Evolutionary conservation across 352 stramenopile species (phyloP).

Genomic region (Discostella stelligera): DNA sequence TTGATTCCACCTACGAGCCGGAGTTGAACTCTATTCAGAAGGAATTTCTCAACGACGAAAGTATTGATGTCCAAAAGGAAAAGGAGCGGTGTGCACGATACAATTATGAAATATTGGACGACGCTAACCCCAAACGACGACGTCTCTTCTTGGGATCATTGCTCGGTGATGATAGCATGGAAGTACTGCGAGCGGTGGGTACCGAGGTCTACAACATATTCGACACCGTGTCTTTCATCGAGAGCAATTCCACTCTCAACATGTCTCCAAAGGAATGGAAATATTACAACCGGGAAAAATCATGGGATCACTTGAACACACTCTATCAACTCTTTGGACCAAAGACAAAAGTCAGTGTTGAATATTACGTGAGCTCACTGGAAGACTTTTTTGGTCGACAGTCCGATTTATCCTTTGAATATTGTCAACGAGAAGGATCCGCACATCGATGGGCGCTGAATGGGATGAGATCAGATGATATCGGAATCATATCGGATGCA

Average conservation of each 20-base stretch:
- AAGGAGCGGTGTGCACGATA: slow-evolving; percentile 33
- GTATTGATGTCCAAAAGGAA: slow-evolving; percentile 28
- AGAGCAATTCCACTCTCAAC: slow-evolving; percentile 39
- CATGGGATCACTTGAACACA: slow-evolving; percentile 25
- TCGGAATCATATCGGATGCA: slow-evolving; percentile 42
- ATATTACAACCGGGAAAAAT: slow-evolving; percentile 13
- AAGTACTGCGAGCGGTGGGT: slow-evolving; percentile 31
- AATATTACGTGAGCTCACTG: slow-evolving; percentile 46
- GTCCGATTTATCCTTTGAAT: slow-evolving; percentile 12
- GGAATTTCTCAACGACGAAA: slow-evolving; percentile 23
- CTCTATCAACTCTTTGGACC: slow-evolving; percentile 47
- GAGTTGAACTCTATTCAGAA: background rate
- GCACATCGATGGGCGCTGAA: slow-evolving; percentile 42
- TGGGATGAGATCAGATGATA: slow-evolving; percentile 59
- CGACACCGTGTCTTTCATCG: slow-evolving; percentile 51
- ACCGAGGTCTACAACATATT: slow-evolving; percentile 48
- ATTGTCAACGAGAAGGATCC: slow-evolving; percentile 35
- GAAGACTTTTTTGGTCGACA: background rate
- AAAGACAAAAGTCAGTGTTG: slow-evolving; percentile 47
- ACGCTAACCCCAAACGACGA: slow-evolving; percentile 19
- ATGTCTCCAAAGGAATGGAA: slow-evolving; percentile 31
- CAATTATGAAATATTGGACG: slow-evolving; percentile 22
- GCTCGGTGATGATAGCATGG: slow-evolving; percentile 35
- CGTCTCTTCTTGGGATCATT: slow-evolving; percentile 40
- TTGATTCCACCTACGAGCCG: slow-evolving; percentile 12